Base-by-base conservation (phyloP, 2,329 filamentous ascomycete genomes). In the Phaeophleospora eucalypticola region DNA sequence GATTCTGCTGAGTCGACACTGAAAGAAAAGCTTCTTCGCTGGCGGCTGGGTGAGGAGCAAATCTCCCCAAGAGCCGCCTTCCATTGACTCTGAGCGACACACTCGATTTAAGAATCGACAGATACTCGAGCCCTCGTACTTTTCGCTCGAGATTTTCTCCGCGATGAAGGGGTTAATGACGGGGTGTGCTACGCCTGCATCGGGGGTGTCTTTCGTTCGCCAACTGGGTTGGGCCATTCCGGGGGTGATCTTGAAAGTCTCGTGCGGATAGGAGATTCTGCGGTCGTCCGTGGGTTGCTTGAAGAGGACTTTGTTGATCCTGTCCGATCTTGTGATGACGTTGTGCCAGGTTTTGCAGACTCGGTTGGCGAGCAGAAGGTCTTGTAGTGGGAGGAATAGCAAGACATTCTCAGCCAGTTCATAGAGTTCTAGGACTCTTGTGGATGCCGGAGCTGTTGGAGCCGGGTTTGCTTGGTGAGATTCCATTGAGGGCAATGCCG, bases 391-490 rank as follows among this genome's bases (percentile, higher is more conserved):
- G 4, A 43, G 34, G 29, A 36, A 18, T 12, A 37, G 15, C 4
- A 41, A 4, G 32, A 45, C 41, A 12, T n/a, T 17, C 20, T 41
- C 32, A 3, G 36, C 17, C 3, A 46, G 32, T 29, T 43, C 45
- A 6, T 16, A 18, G 17, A 38, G 15, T 6, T 20, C 19, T 15
- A 47, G 34, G 15, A 38, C 35, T 29, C 24, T 29, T 6, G 12
- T 12, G 7, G 24, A 29, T 7, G 24, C 24, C 24, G 6, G 24
- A 29, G 24, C 6, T 7, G 7, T 12, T 29, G 6, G 24, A 6
- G 24, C 24, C 12, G 24, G 7, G 12, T 29, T 12, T 29, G 7
- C 12, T 12, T 29, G 24, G 12, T 29, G 6, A 6, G 24, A 29
- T 7, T 29, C 24, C 24, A 29, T 29, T 29, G 7, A 6, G 24